Percentiles rank a stretch among this genome's conserved stretches.
Conservation (phyloP, 768 basidiomycete genomes). For the Coprinopsis strossmayeri region DNA sequence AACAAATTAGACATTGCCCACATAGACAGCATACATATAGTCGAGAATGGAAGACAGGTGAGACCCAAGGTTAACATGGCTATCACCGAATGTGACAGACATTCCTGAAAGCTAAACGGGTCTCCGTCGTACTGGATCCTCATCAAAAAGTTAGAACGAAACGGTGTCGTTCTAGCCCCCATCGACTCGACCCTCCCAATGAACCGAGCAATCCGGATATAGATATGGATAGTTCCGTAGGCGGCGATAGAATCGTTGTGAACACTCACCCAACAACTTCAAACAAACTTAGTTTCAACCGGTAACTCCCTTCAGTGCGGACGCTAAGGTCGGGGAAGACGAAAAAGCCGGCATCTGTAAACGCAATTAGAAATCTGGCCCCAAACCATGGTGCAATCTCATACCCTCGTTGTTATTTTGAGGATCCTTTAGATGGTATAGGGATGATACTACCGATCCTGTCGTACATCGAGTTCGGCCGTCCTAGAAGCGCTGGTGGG, state of each 20-base stretch:
- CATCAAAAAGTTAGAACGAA: too few species aligned
- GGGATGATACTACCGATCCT: conserved; percentile 81
- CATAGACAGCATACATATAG: not conserved
- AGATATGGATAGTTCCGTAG: too few species aligned
- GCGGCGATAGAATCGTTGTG: not conserved
- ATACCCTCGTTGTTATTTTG: conserved; percentile 41
- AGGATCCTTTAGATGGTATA: conserved; percentile 85
- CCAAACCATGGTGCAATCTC: conserved; percentile 6
- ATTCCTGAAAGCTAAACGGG: too few species aligned
- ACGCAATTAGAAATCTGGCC: conserved; percentile 15
- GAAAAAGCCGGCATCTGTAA: conserved; percentile 84
- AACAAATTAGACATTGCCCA: conserved; percentile 3
- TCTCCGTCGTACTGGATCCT: too few species aligned
- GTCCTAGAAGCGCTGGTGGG: conserved; percentile 40
- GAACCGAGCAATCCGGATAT: too few species aligned
- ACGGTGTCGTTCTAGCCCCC: too few species aligned
- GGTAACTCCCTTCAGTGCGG: conserved; percentile 86
- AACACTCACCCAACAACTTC: conserved; percentile 83
- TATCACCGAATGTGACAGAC: not conserved
- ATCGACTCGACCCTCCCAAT: too few species aligned
- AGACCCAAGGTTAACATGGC: not conserved
- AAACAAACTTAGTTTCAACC: conserved; percentile 66
- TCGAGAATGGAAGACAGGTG: not conserved
- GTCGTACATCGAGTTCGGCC: conserved; percentile 90
- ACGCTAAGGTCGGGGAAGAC: conserved; percentile 95